phyloP scores from a whole-genome alignment of 495 filamentous ascomycete genomes.

The Aspergillus homomorphus region DNA sequence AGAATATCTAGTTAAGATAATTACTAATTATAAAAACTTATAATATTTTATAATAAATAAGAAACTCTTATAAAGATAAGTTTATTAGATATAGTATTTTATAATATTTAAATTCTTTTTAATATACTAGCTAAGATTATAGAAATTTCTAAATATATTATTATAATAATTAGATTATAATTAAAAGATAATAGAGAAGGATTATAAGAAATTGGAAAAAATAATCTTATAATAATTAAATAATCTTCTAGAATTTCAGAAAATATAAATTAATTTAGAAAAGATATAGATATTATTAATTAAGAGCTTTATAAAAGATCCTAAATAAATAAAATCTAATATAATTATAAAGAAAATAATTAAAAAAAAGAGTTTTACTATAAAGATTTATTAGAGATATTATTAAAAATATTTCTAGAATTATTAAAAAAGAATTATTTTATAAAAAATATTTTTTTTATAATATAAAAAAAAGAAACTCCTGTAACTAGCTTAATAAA shows the following conservation, averaged over 20 bases:
- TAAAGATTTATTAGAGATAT: background rate
- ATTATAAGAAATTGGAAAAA: background rate
- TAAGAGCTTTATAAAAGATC: background rate
- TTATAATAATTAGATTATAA: slow-evolving; percentile 1
- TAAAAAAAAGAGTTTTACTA: background rate
- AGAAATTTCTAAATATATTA: background rate
- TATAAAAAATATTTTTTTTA: background rate
- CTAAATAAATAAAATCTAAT: background rate
- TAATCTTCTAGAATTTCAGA: background rate
- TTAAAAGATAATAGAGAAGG: background rate
- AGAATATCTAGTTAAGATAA: background rate
- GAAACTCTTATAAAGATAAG: background rate
- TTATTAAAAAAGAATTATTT: background rate
- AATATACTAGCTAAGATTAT: background rate
- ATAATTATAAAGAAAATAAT: background rate
- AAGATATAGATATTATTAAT: background rate
- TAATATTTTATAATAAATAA: slow-evolving; percentile 5
- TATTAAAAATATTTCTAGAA: background rate
- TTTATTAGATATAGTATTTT: background rate
- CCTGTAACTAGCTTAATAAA: background rate
- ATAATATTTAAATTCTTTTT: slow-evolving; percentile 1
- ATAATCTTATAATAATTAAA: background rate
- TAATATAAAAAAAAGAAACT: background rate
- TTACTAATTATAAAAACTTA: slow-evolving; percentile 1
- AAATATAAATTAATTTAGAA: background rate